Percentiles rank a stretch among this genome's conserved stretches.
phyloP scores from a whole-genome alignment of 495 filamentous ascomycete species.

The Penicillium verhagenii region DNA sequence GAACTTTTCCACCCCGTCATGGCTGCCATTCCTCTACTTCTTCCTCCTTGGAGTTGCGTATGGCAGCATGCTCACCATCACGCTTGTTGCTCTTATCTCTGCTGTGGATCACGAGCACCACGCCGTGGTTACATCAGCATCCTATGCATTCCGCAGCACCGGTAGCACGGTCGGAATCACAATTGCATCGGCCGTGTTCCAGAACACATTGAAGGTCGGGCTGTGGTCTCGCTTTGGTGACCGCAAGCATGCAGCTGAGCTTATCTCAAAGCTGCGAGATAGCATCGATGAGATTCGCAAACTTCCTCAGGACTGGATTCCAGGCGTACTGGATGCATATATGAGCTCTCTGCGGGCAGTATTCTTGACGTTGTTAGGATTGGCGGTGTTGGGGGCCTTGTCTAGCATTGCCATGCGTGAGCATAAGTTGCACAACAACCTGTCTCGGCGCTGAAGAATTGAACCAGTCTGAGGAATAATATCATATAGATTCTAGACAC shows the following conservation, averaged over 20 bases:
- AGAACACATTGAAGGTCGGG: constrained; percentile 58
- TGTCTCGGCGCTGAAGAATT: constrained; percentile 52
- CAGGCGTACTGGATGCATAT: constrained; percentile 67
- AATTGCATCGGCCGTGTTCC: constrained; percentile 73
- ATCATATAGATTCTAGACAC: neutral
- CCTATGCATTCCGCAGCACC: constrained; percentile 77
- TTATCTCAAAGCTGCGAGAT: constrained; percentile 69
- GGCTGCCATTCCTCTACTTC: constrained; percentile 67
- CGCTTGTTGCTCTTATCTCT: constrained; percentile 74
- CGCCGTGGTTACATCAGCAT: constrained; percentile 81
- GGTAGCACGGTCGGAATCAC: constrained; percentile 84
- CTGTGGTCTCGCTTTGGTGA: constrained; percentile 71
- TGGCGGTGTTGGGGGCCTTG: constrained; percentile 58
- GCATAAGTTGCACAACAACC: constrained; percentile 71
- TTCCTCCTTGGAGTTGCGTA: constrained; percentile 68
- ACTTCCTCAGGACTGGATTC: constrained; percentile 68
- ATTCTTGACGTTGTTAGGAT: constrained; percentile 64
- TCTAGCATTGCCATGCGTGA: constrained; percentile 71
- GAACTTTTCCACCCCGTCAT: constrained; percentile 53
- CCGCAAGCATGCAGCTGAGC: constrained; percentile 59
- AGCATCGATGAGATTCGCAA: constrained; percentile 70
- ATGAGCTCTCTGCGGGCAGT: constrained; percentile 75
- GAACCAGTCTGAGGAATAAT: neutral
- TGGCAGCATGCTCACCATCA: constrained; percentile 76
- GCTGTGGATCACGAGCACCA: constrained; percentile 80